Evolutionary conservation across 371 early-diverging fungal genomes (phyloP).

Genomic region (Mortierella polycephala): DNA sequence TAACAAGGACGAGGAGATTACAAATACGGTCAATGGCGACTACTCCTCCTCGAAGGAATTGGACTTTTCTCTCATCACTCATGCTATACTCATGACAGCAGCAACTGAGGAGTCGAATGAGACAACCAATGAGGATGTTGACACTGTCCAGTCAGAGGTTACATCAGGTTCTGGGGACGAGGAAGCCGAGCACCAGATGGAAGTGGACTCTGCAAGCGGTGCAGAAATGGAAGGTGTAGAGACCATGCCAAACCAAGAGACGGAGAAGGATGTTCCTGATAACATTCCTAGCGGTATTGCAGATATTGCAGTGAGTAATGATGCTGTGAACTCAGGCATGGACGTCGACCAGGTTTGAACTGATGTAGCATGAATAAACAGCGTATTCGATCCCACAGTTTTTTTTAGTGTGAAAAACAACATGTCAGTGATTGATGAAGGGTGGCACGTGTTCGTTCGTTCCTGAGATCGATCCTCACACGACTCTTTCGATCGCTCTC

Average conservation of each 20-base stretch:
- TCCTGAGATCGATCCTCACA: too few species aligned
- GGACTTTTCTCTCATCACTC: constrained; percentile 22
- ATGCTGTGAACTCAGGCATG: constrained; percentile 7
- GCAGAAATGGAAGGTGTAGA: too few species aligned
- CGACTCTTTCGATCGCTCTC: not conserved
- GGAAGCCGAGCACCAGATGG: too few species aligned
- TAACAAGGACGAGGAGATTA: not conserved
- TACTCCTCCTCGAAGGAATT: constrained; percentile 13
- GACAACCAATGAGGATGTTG: not conserved
- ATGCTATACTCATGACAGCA: not conserved
- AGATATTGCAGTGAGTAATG: not conserved
- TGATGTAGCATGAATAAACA: constrained; percentile 2
- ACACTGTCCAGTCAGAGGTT: not conserved
- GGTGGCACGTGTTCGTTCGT: not conserved
- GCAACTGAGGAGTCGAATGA: constrained; percentile 6
- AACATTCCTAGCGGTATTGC: too few species aligned
- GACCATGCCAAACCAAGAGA: too few species aligned
- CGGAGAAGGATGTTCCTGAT: too few species aligned
- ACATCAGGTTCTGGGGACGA: too few species aligned
- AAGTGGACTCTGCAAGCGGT: too few species aligned
- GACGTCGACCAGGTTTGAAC: constrained; percentile 12
- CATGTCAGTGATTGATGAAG: not conserved
- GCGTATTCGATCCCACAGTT: constrained; percentile 7
- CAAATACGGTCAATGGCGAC: constrained; percentile 20
- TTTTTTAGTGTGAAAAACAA: constrained; percentile 3